Conservation (phyloP, 306 rosid genomes). For the Biancaea sappan region DNA sequence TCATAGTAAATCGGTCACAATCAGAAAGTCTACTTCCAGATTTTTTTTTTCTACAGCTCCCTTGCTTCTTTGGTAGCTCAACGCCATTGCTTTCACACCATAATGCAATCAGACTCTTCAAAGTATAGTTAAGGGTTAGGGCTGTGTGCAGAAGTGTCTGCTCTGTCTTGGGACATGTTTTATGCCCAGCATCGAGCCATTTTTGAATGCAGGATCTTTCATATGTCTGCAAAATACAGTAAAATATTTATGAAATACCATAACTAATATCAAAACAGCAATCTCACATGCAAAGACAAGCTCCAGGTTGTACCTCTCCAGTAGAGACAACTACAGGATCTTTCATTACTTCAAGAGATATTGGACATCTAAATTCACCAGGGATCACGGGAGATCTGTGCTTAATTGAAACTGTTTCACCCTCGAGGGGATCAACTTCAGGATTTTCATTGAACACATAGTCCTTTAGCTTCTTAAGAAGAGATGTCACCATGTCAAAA, state of each 20-base stretch:
- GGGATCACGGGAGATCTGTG: slow-evolving; percentile 98
- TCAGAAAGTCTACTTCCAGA: slow-evolving; percentile 72
- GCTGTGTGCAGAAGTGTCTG: slow-evolving; percentile 86
- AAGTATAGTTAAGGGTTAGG: slow-evolving; percentile 91
- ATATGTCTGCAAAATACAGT: slow-evolving; percentile 69
- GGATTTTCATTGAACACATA: slow-evolving; percentile 61
- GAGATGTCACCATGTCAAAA: slow-evolving; percentile 59
- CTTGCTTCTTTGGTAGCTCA: slow-evolving; percentile 83
- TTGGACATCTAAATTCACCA: slow-evolving; percentile 95
- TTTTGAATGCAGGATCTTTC: slow-evolving; percentile 96
- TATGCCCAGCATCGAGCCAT: slow-evolving; percentile 97
- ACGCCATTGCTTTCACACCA: slow-evolving; percentile 99
- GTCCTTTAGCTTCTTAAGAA: slow-evolving; percentile 74
- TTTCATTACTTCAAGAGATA: slow-evolving; percentile 94
- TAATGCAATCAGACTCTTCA: slow-evolving; percentile 89
- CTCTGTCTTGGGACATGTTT: slow-evolving; percentile 95
- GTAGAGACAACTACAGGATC: slow-evolving; percentile 97
- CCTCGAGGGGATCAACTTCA: slow-evolving; percentile 48
- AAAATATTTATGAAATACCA: slow-evolving; percentile 28
- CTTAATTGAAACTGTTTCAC: slow-evolving; percentile 55
- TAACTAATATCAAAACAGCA: neutral
- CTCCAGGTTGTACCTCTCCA: slow-evolving; percentile 80
- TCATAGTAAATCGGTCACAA: slow-evolving; percentile 74
- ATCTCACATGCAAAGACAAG: slow-evolving; percentile 3
- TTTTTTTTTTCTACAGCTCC: slow-evolving; percentile 67